Evolutionary conservation across 768 basidiomycete species (phyloP), one percentile per base, ranked within the genome.

Genomic region (Tremella fuciformis): DNA sequence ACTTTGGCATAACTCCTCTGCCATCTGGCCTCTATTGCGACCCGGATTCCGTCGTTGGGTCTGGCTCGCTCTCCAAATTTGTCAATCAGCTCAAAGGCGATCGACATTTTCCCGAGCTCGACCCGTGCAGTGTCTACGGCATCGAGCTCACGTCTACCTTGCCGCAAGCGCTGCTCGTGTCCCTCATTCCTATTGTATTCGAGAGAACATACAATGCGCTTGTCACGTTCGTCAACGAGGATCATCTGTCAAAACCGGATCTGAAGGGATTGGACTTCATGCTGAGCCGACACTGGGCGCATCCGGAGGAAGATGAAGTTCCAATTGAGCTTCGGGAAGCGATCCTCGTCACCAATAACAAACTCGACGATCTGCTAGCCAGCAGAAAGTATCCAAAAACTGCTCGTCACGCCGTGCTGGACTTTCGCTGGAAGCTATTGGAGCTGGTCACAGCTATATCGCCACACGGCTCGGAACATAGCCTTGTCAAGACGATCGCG

Each of bases 1-100:
- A 75, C 56, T 77, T 77, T 47, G 71, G 67, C 3, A 70, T 78
- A 48, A 51, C 58, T 1, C 77, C 74, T 15, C 59, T 77, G 8
- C 71, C 70, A 11, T 64, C 72, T n/a, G 75, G 73, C 2, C 46
- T 76, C 13, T 58, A 54, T 24, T 73, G 73, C 55, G 26, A 56
- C 8, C 21, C 53, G 3, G 29, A 76, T 1, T 76, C 79, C 8
- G 83, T 84, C 61, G 80, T 86, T 44, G 82, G 81, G 8, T 84
- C 79, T 57, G 86, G 87, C 0, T 79, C 81, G 67, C 81, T 91
- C 16, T 73, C 80, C 56, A 83, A 86, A 21, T 80, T 89, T 15
- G 59, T 85, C 49, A 67, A 79, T n/a, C 51, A 80, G 51, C 60
- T 81, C 18, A 56, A 18, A n/a, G 39, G 11, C 3, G 15, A 13